Percentiles rank a stretch among this genome's conserved stretches.
Conservation (phyloP, 2,329 filamentous ascomycete genomes). For the Sclerotinia spermophila region DNA sequence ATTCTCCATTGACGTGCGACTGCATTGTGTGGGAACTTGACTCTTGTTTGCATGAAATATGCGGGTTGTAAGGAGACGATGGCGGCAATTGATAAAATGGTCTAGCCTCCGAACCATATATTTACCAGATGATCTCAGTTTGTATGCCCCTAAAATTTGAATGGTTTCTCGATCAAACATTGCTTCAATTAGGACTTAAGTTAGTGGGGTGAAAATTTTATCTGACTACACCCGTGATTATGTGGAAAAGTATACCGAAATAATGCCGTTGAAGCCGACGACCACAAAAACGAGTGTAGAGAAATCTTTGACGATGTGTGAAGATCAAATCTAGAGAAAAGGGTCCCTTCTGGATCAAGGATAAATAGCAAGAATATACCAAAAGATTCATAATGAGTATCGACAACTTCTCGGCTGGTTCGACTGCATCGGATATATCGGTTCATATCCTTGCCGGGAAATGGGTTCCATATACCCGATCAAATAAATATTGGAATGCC, state of each 20-base stretch:
- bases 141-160: not conserved
- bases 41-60: not conserved
- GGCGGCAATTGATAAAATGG: not conserved
- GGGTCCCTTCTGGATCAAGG: too few species aligned
- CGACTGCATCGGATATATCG: not conserved
- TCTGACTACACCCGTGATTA: constrained; percentile 1
- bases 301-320: too few species aligned
- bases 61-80: not conserved
- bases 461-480: not conserved
- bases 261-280: not conserved
- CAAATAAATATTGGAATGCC: not conserved
- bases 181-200: not conserved
- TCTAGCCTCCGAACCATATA: not conserved
- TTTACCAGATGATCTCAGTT: not conserved
- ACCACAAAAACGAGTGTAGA: not conserved
- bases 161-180: not conserved
- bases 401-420: not conserved
- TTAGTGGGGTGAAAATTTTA: constrained; percentile 12
- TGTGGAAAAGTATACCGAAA: not conserved
- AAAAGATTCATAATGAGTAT: not conserved
- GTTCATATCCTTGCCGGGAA: not conserved
- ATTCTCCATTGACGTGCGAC: not conserved
- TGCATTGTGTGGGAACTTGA: not conserved
- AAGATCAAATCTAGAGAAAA: not conserved
- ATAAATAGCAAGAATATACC: not conserved